These are phyloP conservation scores for Prunus campanulata DNA, from an alignment of 306 rosid species.

Conservation along the genomic window DNA sequence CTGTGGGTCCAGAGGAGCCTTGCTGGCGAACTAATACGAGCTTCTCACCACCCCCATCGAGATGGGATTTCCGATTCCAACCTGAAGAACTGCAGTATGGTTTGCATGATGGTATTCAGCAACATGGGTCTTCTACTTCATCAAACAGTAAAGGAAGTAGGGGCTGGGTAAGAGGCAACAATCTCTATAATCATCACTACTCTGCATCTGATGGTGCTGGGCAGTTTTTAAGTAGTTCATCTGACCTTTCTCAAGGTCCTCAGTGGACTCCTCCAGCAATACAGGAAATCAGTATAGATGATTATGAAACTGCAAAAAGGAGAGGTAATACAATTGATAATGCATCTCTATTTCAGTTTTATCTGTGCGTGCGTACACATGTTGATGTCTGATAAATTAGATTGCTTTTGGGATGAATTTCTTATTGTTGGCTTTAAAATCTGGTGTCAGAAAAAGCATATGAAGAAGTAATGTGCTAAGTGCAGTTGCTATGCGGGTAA, in stretches of 20 bases:
- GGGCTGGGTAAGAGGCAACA: constrained; percentile 74
- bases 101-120: constrained; percentile 52
- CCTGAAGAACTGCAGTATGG: constrained; percentile 63
- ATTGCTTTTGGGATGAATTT: neutral
- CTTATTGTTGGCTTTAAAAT: neutral
- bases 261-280: constrained; percentile 74
- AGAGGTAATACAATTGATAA: constrained; percentile 48
- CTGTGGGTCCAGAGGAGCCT: constrained; percentile 82
- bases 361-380: neutral
- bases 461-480: neutral
- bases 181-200: constrained; percentile 62
- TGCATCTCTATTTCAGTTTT: neutral
- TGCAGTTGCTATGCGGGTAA: neutral
- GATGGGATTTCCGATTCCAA: constrained; percentile 87
- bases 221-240: constrained; percentile 60
- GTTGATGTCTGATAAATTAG: neutral
- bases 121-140: constrained; percentile 60
- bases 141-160: constrained; percentile 63
- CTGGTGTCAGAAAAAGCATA: neutral
- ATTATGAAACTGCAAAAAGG: constrained; percentile 50
- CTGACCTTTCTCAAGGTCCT: constrained; percentile 81
- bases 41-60: constrained; percentile 67
- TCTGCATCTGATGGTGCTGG: constrained; percentile 81
- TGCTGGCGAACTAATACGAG: constrained; percentile 93
- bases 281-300: constrained; percentile 80